A percentile compares a stretch with the other conserved stretches of the same genome.
Evolutionary conservation across 768 basidiomycete species (phyloP).

Genomic region (Lactarius psammicola): DNA sequence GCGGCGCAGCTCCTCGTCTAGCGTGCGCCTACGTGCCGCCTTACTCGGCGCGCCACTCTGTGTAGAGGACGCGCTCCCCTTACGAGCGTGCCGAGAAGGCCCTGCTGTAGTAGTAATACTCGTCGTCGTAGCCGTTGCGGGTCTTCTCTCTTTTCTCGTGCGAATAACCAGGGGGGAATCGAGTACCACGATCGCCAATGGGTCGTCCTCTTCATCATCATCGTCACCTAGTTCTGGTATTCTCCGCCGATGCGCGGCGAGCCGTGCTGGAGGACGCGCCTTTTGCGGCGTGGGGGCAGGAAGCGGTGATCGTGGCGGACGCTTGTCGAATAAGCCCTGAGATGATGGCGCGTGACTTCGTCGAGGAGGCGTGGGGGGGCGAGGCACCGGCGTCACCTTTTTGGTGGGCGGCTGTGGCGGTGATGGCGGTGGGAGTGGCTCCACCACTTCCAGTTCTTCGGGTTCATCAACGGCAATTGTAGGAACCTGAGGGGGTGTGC

Average conservation of each 20-base stretch:
- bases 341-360: constrained; percentile 1
- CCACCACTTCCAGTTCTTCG: constrained; percentile 5
- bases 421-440: background rate
- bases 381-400: constrained; percentile 1
- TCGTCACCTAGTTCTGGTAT: background rate
- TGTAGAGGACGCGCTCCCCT: constrained; percentile 7
- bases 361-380: constrained; percentile 10
- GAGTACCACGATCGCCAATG: constrained; percentile 9
- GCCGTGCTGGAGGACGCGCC: constrained; percentile 55
- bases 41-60: constrained; percentile 27
- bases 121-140: background rate
- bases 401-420: constrained; percentile 9
- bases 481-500: constrained; percentile 28
- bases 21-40: constrained; percentile 47
- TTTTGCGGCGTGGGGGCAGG: constrained; percentile 51
- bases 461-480: constrained; percentile 3
- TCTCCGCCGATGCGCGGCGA: constrained; percentile 5
- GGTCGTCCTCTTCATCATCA: constrained; percentile 26
- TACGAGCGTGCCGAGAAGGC: background rate
- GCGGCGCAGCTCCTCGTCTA: constrained; percentile 64
- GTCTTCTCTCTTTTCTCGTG: constrained; percentile 5
- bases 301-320: constrained; percentile 65
- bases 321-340: constrained; percentile 51
- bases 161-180: constrained; percentile 13
- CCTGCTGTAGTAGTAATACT: too few relatives aligned